These are phyloP conservation scores for Trichoderma sp. DNA, from an alignment of 2,329 filamentous ascomycete genomes.

Conservation along the genomic window DNA sequence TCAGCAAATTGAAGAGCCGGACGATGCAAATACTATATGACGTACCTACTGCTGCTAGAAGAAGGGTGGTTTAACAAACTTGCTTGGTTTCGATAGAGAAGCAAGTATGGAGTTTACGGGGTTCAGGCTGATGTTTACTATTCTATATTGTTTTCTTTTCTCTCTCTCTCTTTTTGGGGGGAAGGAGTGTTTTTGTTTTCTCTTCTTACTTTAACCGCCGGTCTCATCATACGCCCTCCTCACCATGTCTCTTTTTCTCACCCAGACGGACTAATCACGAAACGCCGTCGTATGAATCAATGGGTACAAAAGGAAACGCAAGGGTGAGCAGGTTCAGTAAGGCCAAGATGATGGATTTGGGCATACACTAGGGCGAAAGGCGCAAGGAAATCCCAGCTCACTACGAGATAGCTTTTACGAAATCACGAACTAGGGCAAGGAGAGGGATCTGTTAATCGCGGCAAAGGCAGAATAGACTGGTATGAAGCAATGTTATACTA, in stretches of 20 bases:
- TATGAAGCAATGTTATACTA: conserved; percentile 9
- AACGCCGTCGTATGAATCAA: not conserved
- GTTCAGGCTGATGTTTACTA: not conserved
- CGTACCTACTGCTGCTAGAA: not conserved
- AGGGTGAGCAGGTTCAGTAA: not conserved
- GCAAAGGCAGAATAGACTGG: conserved; percentile 5
- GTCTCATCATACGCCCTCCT: conserved; percentile 1
- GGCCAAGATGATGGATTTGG: not conserved
- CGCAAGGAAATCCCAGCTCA: conserved; percentile 21
- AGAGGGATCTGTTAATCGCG: not conserved
- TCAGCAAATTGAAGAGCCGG: conserved; percentile 41
- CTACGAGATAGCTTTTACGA: not conserved
- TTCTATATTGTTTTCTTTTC: not conserved
- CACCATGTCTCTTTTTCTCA: not conserved
- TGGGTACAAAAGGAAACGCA: not conserved
- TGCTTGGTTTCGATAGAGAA: not conserved
- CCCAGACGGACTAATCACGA: not conserved
- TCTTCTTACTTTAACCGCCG: not conserved
- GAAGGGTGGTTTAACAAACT: not conserved
- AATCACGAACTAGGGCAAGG: not conserved
- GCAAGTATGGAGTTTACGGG: not conserved
- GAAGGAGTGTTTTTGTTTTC: not conserved
- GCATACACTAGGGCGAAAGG: conserved; percentile 31
- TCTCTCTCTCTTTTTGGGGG: not conserved
- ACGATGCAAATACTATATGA: conserved; percentile 34